These are phyloP conservation scores for Penicillium antarcticum DNA, from an alignment of 495 filamentous ascomycete genomes.

Conservation along the genomic window DNA sequence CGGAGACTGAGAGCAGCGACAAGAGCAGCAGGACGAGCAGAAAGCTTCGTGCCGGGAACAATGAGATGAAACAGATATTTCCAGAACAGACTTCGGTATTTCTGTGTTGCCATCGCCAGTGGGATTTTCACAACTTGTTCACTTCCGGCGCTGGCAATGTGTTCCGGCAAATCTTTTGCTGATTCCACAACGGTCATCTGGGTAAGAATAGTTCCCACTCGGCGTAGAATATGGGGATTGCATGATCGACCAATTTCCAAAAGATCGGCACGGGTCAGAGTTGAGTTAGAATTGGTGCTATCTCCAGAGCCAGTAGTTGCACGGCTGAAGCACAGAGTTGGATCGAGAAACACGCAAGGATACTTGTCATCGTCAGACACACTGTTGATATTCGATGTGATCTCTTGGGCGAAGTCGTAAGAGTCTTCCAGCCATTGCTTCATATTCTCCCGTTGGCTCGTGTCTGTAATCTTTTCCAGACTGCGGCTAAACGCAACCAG, in stretches of 20 bases:
- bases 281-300: constrained; percentile 11
- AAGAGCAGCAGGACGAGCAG: constrained; percentile 36
- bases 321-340: constrained; percentile 31
- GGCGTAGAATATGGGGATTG: constrained; percentile 36
- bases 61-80: constrained; percentile 40
- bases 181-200: constrained; percentile 36
- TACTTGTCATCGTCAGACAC: constrained; percentile 43
- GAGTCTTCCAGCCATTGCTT: constrained; percentile 45
- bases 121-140: constrained; percentile 33
- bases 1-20: constrained; percentile 42
- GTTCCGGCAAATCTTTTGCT: constrained; percentile 35
- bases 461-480: constrained; percentile 25
- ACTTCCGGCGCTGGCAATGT: constrained; percentile 25
- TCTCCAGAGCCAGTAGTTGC: constrained; percentile 14
- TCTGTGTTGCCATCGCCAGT: constrained; percentile 26
- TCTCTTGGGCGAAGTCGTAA: constrained; percentile 41
- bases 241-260: constrained; percentile 46
- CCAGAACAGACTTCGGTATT: constrained; percentile 37
- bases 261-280: constrained; percentile 37
- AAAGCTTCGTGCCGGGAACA: constrained; percentile 41
- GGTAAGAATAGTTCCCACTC: constrained; percentile 40
- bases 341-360: constrained; percentile 49
- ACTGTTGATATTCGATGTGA: constrained; percentile 34
- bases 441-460: constrained; percentile 30
- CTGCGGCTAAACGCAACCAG: constrained; percentile 32